Conservation (phyloP, 371 early-diverging fungal genomes). For the Mucor saturninus region DNA sequence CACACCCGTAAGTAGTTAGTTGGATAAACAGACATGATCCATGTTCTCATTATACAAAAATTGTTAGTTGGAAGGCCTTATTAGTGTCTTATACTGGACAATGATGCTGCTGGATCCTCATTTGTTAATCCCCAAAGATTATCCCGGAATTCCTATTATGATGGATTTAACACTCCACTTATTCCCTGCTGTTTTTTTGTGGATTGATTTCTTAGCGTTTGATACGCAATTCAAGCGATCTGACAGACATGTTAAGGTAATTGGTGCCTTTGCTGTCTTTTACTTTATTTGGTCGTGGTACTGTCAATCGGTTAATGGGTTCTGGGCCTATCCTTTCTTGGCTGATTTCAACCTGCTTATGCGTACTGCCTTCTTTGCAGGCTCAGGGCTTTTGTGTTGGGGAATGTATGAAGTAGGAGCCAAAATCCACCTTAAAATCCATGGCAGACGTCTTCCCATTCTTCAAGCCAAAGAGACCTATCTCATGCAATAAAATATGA, state of each 20-base stretch:
- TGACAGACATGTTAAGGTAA: constrained; percentile 31
- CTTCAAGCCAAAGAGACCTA: too few species aligned
- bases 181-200: constrained; percentile 47
- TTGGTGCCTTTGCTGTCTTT: constrained; percentile 34
- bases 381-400: constrained; percentile 40
- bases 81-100: constrained; percentile 48
- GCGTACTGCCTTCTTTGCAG: constrained; percentile 36
- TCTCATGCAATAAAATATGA: too few species aligned
- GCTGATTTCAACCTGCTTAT: constrained; percentile 27
- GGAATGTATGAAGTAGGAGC: constrained; percentile 50
- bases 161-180: constrained; percentile 48
- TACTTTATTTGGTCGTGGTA: constrained; percentile 49
- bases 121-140: constrained; percentile 39
- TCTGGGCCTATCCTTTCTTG: constrained; percentile 53
- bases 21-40: too few species aligned
- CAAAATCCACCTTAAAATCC: constrained; percentile 16
- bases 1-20: constrained; percentile 34
- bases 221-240: constrained; percentile 45
- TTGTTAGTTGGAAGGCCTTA: constrained; percentile 45
- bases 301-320: constrained; percentile 41
- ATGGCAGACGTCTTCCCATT: not conserved
- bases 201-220: constrained; percentile 51
- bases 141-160: constrained; percentile 36
- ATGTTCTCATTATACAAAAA: not conserved
- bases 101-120: constrained; percentile 43